Percentiles rank a stretch among this genome's conserved stretches.
Evolutionary conservation across 139 green algal species (phyloP).

Genomic region (Monoraphidium neglectum): DNA sequence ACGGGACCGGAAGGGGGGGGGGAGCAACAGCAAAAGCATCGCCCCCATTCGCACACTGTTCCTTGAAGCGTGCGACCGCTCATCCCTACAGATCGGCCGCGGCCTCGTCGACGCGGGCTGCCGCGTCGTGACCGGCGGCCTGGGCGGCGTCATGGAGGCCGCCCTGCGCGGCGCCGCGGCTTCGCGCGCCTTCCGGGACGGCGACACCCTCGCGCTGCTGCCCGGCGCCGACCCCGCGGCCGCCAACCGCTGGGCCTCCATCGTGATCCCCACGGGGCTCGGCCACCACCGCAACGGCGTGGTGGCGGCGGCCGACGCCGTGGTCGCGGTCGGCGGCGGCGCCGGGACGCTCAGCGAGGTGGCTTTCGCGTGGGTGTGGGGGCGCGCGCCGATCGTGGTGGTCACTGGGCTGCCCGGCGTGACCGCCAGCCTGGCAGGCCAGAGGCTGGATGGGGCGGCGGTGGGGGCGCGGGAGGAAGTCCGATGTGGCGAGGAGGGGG

Average conservation of each 20-base stretch:
- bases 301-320: conserved; percentile 14
- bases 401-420: neutral
- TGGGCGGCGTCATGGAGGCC: conserved; percentile 32
- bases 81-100: conserved; percentile 17
- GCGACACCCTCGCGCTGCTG: conserved; percentile 14
- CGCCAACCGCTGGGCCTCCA: conserved; percentile 11
- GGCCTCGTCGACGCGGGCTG: conserved; percentile 19
- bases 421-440: neutral
- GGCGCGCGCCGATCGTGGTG: neutral
- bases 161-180: conserved; percentile 1
- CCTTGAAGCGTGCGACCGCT: too few relatives aligned
- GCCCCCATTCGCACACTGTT: too few relatives aligned
- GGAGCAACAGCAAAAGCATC: too few relatives aligned
- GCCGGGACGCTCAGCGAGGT: conserved; percentile 26
- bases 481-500: neutral
- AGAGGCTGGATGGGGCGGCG: neutral
- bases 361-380: conserved; percentile 3
- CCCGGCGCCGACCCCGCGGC: neutral
- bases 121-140: conserved; percentile 30
- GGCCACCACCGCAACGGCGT: conserved; percentile 22
- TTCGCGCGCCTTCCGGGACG: neutral
- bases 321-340: conserved; percentile 28
- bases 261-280: conserved; percentile 21
- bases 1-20: too few relatives aligned
- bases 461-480: neutral